These are phyloP conservation scores for Ustilago nuda DNA, from an alignment of 1,284 basidiomycete genomes.

Conservation along the genomic window DNA sequence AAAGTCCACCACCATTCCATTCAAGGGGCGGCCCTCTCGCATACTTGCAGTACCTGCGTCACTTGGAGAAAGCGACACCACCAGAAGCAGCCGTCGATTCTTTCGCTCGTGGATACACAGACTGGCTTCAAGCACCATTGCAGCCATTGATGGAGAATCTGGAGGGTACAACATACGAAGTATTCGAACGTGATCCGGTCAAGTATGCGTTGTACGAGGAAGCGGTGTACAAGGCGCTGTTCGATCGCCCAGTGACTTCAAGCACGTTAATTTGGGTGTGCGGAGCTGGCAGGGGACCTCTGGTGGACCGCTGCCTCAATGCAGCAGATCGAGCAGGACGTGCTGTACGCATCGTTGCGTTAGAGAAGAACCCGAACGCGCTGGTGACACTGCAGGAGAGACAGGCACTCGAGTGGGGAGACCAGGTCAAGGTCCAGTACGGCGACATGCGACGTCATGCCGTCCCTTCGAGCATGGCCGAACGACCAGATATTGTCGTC, in stretches of 20 bases:
- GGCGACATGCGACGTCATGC: slow-evolving; percentile 90
- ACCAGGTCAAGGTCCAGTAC: slow-evolving; percentile 81
- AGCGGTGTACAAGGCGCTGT: slow-evolving; percentile 72
- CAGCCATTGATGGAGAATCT: slow-evolving; percentile 97
- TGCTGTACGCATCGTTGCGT: slow-evolving; percentile 78
- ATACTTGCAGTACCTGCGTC: slow-evolving; percentile 82
- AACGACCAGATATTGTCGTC: slow-evolving; percentile 90
- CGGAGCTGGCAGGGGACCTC: slow-evolving; percentile 92
- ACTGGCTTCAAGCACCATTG: slow-evolving; percentile 93
- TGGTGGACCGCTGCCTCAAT: slow-evolving; percentile 85
- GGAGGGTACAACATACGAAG: slow-evolving; percentile 93
- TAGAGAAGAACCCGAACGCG: slow-evolving; percentile 84
- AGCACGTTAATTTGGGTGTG: slow-evolving; percentile 74
- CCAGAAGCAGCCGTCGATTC: slow-evolving; percentile 74
- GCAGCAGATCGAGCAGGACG: slow-evolving; percentile 79
- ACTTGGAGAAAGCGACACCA: slow-evolving; percentile 64
- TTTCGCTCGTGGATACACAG: slow-evolving; percentile 91
- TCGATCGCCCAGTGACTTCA: slow-evolving; percentile 78
- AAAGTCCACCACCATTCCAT: slow-evolving; percentile 60
- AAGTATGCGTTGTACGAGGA: slow-evolving; percentile 97
- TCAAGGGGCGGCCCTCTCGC: slow-evolving; percentile 83
- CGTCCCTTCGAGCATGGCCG: slow-evolving; percentile 71
- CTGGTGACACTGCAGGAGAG: slow-evolving; percentile 64
- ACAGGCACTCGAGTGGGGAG: slow-evolving; percentile 78
- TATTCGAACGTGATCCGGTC: slow-evolving; percentile 96